Conservation (phyloP, 352 stramenopile genomes). For the Phytophthora syringae region DNA sequence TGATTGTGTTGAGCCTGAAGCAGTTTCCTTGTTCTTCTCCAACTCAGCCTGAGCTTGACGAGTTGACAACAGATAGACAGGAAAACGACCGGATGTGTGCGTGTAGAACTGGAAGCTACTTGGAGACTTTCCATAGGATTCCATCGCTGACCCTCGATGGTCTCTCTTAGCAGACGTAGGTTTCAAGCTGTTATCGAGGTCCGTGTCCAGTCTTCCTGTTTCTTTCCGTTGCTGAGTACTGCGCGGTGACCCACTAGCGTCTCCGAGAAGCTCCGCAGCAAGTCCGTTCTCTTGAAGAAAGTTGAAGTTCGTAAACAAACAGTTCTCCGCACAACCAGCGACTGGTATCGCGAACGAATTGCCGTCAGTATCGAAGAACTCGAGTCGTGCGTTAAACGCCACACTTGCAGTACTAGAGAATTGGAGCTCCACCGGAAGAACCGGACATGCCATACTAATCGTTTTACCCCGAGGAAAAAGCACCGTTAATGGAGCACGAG, state of each 20-base stretch:
- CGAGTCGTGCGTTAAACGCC: conserved; percentile 91
- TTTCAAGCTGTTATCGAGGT: conserved; percentile 1
- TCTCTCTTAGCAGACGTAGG: background rate
- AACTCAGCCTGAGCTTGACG: conserved; percentile 52
- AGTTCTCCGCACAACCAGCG: conserved; percentile 91
- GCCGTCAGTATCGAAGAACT: conserved; percentile 93
- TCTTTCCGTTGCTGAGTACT: conserved; percentile 19
- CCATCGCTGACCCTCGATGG: background rate
- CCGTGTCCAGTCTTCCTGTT: background rate
- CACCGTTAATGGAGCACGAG: conserved; percentile 83
- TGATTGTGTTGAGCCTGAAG: conserved; percentile 15
- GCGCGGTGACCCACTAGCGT: conserved; percentile 3
- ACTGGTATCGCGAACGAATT: conserved; percentile 88
- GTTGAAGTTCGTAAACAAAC: conserved; percentile 89
- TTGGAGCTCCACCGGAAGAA: conserved; percentile 84
- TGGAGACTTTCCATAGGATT: conserved; percentile 1
- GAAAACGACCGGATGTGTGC: conserved; percentile 56
- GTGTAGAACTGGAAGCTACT: conserved; percentile 51
- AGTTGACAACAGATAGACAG: conserved; percentile 61
- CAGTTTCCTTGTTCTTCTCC: conserved; percentile 36
- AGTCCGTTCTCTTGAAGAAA: conserved; percentile 74
- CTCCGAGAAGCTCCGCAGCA: conserved; percentile 14
- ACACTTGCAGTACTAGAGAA: conserved; percentile 88
- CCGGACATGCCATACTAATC: conserved; percentile 83
- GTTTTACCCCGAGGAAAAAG: conserved; percentile 91